Evolutionary conservation across 805 yeast species (phyloP).

Genomic region (Schizosaccharomyces octosporus): DNA sequence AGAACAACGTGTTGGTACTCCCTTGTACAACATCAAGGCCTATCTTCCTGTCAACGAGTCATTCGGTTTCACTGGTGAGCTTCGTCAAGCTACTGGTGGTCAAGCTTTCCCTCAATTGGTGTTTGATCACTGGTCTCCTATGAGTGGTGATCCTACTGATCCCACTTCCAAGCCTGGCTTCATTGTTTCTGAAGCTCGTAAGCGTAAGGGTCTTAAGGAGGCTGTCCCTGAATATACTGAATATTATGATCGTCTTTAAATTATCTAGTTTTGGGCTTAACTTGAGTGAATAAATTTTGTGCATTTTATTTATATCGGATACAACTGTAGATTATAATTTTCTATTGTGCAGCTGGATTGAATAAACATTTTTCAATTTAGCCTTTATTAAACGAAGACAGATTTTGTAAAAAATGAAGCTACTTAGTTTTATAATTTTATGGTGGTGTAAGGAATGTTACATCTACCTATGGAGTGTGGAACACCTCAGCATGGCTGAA

Average conservation of each 20-base stretch:
- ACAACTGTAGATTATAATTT: too few relatives aligned
- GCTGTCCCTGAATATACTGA: slow-evolving; percentile 97
- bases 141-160: slow-evolving; percentile 83
- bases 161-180: slow-evolving; percentile 47
- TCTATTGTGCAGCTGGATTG: too few relatives aligned
- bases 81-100: slow-evolving; percentile 99
- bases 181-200: slow-evolving; percentile 48
- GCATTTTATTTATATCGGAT: too few relatives aligned
- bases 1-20: slow-evolving; percentile 99
- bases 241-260: slow-evolving; percentile 44
- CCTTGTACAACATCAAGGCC: slow-evolving; percentile 98
- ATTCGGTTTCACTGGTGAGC: slow-evolving; percentile 98
- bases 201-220: slow-evolving; percentile 92
- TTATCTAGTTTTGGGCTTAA: neutral
- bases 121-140: slow-evolving; percentile 92
- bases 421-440: too few relatives aligned
- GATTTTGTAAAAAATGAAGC: too few relatives aligned
- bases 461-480: too few relatives aligned
- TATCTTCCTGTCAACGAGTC: slow-evolving; percentile 99
- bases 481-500: too few relatives aligned
- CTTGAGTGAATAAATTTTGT: neutral
- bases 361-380: too few relatives aligned
- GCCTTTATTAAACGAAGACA: too few relatives aligned
- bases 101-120: slow-evolving; percentile 99
- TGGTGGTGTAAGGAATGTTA: too few relatives aligned